Conservation (phyloP, 2,329 filamentous ascomycete species). For the Podosphaera fusca region DNA sequence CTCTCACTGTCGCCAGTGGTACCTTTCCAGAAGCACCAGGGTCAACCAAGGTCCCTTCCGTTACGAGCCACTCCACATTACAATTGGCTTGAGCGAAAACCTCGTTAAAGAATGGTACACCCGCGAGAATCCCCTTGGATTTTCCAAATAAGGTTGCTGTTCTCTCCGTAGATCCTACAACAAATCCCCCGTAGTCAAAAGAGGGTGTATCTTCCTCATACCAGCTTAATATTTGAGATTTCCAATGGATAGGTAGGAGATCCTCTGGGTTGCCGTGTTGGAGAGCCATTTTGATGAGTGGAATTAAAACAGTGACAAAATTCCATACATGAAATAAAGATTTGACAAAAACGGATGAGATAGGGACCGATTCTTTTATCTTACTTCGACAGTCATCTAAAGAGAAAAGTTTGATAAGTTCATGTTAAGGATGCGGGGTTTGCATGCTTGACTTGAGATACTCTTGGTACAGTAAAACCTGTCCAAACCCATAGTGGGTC, state of each 20-base stretch:
- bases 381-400: too few species aligned
- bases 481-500: too few species aligned
- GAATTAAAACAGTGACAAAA: too few species aligned
- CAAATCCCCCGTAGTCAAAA: conserved; percentile 92
- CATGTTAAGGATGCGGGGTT: too few species aligned
- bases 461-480: too few species aligned
- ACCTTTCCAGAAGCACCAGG: conserved; percentile 28
- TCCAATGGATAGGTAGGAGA: conserved; percentile 57
- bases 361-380: too few species aligned
- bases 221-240: conserved; percentile 59
- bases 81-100: conserved; percentile 79
- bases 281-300: too few species aligned
- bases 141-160: conserved; percentile 47
- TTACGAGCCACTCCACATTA: conserved; percentile 68
- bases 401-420: too few species aligned
- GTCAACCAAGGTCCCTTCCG: conserved; percentile 49
- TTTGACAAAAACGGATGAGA: too few species aligned
- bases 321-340: too few species aligned
- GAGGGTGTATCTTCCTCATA: conserved; percentile 89
- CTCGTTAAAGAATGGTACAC: conserved; percentile 86
- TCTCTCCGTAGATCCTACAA: conserved; percentile 51
- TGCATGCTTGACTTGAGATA: too few species aligned
- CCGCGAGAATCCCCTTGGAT: conserved; percentile 61
- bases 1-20: conserved; percentile 57
- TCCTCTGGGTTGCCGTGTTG: not conserved